Percentiles rank a stretch among this genome's conserved stretches.
Evolutionary conservation across 2,329 filamentous ascomycete genomes (phyloP).

Genomic region (Didymella arachidicola): DNA sequence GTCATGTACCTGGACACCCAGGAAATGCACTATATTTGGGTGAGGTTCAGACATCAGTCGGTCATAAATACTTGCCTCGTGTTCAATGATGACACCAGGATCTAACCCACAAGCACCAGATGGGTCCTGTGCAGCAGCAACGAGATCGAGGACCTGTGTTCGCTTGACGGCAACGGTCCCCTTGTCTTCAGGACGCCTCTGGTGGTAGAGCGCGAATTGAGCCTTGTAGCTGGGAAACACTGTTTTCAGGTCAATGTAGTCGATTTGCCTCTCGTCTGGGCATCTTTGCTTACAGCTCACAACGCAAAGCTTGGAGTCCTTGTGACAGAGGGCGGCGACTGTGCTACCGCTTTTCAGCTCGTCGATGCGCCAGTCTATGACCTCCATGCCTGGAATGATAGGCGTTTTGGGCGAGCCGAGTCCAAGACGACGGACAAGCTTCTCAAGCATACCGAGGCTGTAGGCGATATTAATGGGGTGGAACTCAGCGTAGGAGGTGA

Average conservation of each 20-base stretch:
- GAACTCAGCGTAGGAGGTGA: not conserved
- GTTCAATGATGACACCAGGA: not conserved
- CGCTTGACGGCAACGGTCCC: not conserved
- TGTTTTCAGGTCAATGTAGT: not conserved
- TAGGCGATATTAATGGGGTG: not conserved
- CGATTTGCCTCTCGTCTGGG: not conserved
- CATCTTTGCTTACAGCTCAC: not conserved
- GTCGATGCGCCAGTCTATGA: slow-evolving; percentile 2
- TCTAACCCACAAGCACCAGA: not conserved
- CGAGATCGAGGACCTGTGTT: not conserved
- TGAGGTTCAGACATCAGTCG: slow-evolving; percentile 1
- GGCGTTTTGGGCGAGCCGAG: not conserved
- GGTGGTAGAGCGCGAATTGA: slow-evolving; percentile 2
- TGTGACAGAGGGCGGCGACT: not conserved
- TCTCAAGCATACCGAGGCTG: not conserved
- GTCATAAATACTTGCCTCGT: slow-evolving; percentile 5
- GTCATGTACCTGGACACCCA: slow-evolving; percentile 7
- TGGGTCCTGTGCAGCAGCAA: not conserved
- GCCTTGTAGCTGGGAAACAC: slow-evolving; percentile 1
- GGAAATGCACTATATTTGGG: not conserved
- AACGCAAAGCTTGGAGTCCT: not conserved
- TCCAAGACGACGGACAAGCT: not conserved
- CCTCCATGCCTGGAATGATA: slow-evolving; percentile 6
- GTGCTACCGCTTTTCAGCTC: not conserved
- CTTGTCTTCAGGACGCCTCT: not conserved